Conservation (phyloP, 805 yeast genomes). For the Sugiyamaella floridensis region DNA sequence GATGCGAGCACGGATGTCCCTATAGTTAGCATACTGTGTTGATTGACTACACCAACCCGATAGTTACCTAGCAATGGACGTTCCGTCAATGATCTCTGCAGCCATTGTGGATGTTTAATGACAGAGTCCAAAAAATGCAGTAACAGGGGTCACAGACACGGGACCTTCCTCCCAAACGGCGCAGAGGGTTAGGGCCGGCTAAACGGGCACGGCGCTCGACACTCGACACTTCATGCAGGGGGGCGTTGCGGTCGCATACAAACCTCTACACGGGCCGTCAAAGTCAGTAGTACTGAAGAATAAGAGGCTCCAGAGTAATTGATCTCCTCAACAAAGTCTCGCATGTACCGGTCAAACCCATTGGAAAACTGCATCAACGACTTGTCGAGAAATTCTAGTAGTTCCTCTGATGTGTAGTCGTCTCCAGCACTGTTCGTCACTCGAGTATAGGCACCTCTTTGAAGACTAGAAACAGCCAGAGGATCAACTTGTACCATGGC, state of each 20-base stretch:
- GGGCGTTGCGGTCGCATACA: conserved; percentile 4
- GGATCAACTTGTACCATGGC: conserved; percentile 26
- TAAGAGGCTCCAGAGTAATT: conserved; percentile 40
- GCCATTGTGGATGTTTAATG: conserved; percentile 7
- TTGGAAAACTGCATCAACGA: conserved; percentile 27
- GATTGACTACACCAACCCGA: neutral
- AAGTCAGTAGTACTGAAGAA: conserved; percentile 35
- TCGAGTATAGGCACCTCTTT: conserved; percentile 10
- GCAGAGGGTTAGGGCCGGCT: neutral
- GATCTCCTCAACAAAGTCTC: conserved; percentile 37
- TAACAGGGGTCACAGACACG: neutral
- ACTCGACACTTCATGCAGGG: no score
- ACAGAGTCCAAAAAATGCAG: neutral
- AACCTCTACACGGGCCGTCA: conserved; percentile 35
- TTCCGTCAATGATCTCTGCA: conserved; percentile 49
- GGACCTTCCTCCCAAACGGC: neutral
- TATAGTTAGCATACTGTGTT: conserved; percentile 1
- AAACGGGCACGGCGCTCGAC: neutral
- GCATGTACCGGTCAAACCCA: conserved; percentile 37
- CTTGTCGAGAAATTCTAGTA: conserved; percentile 24
- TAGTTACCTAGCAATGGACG: conserved; percentile 43
- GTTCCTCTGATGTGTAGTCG: conserved; percentile 19
- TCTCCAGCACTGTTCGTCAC: conserved; percentile 18
- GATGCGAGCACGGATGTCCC: conserved; percentile 43
- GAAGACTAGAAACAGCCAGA: conserved; percentile 13